Percentiles rank a stretch among this genome's conserved stretches.
Evolutionary conservation across 2,329 filamentous ascomycete species (phyloP).

Genomic region (Microcera coccophila): DNA sequence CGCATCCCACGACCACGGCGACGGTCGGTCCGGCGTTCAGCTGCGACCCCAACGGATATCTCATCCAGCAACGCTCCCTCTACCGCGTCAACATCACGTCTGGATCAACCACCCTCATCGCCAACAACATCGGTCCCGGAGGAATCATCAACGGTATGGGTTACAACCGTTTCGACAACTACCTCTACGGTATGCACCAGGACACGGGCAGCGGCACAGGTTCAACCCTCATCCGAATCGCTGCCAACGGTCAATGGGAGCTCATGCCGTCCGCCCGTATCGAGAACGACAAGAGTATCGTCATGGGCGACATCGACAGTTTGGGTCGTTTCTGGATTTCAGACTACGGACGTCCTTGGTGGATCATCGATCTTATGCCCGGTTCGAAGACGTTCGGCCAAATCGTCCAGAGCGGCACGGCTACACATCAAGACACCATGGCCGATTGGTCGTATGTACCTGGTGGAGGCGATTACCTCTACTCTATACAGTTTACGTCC

Average conservation of each 20-base stretch:
- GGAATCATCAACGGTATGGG: constrained; percentile 15
- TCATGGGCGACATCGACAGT: constrained; percentile 15
- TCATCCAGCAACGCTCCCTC: constrained; percentile 7
- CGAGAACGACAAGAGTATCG: background rate
- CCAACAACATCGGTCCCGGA: constrained; percentile 4
- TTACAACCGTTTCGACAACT: constrained; percentile 20
- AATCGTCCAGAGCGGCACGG: background rate
- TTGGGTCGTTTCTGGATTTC: constrained; percentile 13
- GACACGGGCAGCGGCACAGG: background rate
- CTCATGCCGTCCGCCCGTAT: constrained; percentile 1
- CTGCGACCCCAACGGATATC: constrained; percentile 14
- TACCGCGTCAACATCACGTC: constrained; percentile 8
- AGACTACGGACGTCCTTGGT: constrained; percentile 7
- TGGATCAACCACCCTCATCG: constrained; percentile 1
- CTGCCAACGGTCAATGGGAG: constrained; percentile 8
- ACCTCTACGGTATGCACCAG: constrained; percentile 18
- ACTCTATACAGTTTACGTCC: constrained; percentile 9
- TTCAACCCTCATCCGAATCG: constrained; percentile 14
- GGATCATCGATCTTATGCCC: constrained; percentile 9
- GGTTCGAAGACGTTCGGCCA: constrained; percentile 6
- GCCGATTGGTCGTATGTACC: constrained; percentile 19
- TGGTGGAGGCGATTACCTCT: constrained; percentile 14
- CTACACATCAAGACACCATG: background rate
- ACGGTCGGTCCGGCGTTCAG: constrained; percentile 12
- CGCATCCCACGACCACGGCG: background rate